Conservation (phyloP, 2,329 filamentous ascomycete species). For the Aspergillus tubingensis region DNA sequence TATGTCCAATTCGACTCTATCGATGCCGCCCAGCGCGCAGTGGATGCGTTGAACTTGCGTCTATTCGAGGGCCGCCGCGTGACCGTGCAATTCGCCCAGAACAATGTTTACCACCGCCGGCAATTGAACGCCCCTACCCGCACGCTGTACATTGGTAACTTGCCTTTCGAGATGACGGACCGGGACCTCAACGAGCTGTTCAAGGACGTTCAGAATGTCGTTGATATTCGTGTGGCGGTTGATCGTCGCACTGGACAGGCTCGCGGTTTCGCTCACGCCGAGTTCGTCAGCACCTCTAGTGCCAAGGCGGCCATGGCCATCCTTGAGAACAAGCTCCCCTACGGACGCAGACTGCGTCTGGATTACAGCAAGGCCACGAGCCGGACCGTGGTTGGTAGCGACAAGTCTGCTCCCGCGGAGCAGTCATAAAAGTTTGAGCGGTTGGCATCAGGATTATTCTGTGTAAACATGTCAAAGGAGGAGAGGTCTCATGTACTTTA, state of each 20-base stretch:
- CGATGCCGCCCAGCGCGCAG: conserved; percentile 57
- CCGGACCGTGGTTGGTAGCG: neutral
- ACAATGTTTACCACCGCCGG: conserved; percentile 15
- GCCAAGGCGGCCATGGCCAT: conserved; percentile 62
- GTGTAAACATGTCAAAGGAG: neutral
- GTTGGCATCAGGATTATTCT: no score
- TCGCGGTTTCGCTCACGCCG: conserved; percentile 80
- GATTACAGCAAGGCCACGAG: conserved; percentile 56
- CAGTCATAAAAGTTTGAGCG: no score
- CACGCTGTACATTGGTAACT: conserved; percentile 80
- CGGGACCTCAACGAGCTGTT: conserved; percentile 79
- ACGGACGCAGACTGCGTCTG: conserved; percentile 65
- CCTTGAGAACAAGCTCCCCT: conserved; percentile 61
- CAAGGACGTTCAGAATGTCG: conserved; percentile 66
- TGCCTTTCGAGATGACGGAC: conserved; percentile 83
- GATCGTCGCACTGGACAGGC: conserved; percentile 79
- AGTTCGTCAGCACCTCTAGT: conserved; percentile 69
- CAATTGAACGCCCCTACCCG: conserved; percentile 54
- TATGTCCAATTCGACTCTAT: conserved; percentile 63
- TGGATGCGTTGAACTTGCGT: conserved; percentile 60
- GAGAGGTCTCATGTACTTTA: neutral
- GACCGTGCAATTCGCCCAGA: conserved; percentile 60
- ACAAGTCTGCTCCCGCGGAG: no score
- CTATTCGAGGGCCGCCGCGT: conserved; percentile 66
- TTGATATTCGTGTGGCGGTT: conserved; percentile 78